Evolutionary conservation across 164 flowering plant genomes (phyloP).

Genomic region (Warburgia ugandensis): DNA sequence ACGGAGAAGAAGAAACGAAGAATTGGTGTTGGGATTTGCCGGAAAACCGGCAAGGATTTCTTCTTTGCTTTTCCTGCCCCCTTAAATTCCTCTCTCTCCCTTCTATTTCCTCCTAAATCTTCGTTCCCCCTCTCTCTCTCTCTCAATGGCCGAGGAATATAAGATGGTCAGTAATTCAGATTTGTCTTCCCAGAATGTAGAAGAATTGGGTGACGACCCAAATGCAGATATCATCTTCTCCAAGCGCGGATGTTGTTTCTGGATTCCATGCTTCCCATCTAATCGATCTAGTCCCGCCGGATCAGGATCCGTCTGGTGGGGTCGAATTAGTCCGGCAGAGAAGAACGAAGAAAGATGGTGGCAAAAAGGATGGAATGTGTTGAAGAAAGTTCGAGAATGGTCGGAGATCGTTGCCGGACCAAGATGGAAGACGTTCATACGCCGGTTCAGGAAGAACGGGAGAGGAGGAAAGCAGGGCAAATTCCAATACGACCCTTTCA

Average conservation of each 20-base stretch:
- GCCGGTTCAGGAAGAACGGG: conserved; percentile 47
- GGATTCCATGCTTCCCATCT: not conserved
- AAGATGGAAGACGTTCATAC: conserved; percentile 75
- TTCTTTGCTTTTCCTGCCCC: no score
- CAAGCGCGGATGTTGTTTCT: conserved; percentile 4
- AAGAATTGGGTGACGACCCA: not conserved
- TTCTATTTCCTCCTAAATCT: no score
- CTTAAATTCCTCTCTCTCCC: no score
- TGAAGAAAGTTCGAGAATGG: conserved; percentile 62
- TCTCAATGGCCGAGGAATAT: not conserved
- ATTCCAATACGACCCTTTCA: conserved; percentile 70
- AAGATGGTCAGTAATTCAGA: not conserved
- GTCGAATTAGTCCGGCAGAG: not conserved
- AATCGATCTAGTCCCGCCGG: not conserved
- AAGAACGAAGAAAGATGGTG: conserved; percentile 13
- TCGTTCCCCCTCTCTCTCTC: no score
- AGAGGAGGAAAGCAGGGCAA: conserved; percentile 17
- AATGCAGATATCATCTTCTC: conserved; percentile 1
- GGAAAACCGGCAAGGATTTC: no score
- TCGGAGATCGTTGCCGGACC: conserved; percentile 82
- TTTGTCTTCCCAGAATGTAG: no score
- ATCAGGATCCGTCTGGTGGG: conserved; percentile 4
- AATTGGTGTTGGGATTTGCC: no score
- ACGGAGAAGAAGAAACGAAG: no score
- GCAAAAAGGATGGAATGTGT: conserved; percentile 2